Evolutionary conservation across 148 eudicot species (phyloP).

Genomic region (Diospyros kaki): DNA sequence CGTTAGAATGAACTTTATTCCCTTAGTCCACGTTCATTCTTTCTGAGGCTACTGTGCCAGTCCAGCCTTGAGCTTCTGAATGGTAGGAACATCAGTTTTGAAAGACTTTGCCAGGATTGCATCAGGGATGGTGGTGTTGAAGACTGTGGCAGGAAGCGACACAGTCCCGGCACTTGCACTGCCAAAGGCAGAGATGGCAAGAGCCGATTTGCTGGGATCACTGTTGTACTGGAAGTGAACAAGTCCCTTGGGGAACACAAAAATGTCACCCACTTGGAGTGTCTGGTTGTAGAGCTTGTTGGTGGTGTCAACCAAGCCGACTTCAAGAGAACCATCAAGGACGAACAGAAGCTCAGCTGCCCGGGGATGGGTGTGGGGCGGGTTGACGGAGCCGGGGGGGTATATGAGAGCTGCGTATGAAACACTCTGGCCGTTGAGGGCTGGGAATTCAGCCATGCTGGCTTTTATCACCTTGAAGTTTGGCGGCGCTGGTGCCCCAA

Average conservation of each 20-base stretch:
- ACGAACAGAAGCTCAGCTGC: slow-evolving; percentile 17
- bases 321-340: slow-evolving; percentile 4
- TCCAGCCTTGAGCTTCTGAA: slow-evolving; percentile 1
- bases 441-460: slow-evolving; percentile 18
- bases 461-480: slow-evolving; percentile 21
- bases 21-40: no score
- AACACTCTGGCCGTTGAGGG: slow-evolving; percentile 22
- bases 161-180: slow-evolving; percentile 3
- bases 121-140: not conserved
- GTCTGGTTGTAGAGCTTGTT: slow-evolving; percentile 2
- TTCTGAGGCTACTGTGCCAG: not conserved
- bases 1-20: no score
- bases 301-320: not conserved
- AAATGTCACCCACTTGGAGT: not conserved
- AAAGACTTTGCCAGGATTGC: slow-evolving; percentile 1
- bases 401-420: slow-evolving; percentile 19
- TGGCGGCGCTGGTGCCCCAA: slow-evolving; percentile 8
- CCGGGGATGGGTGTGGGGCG: slow-evolving; percentile 29
- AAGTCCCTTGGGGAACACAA: not conserved
- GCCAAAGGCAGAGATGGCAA: not conserved
- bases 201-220: not conserved
- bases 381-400: slow-evolving; percentile 22
- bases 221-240: not conserved
- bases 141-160: not conserved
- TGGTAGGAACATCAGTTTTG: not conserved